Base-by-base conservation (phyloP, 352 stramenopile species). In the Phytopythium litorale region DNA sequence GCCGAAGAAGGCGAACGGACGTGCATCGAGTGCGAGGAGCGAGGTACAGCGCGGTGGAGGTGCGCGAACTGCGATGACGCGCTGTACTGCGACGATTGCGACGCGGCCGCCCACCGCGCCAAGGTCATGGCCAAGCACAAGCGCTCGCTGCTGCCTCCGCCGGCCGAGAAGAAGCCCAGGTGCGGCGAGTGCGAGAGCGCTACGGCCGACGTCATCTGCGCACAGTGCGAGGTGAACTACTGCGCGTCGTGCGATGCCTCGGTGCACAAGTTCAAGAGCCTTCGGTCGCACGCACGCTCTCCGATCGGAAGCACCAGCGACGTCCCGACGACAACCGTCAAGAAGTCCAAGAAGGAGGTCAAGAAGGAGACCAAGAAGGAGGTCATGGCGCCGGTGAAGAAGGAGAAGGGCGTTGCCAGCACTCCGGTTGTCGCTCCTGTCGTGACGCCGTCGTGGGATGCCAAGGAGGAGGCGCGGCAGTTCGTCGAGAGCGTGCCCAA, bases 241-340 rank as follows among this genome's bases (percentile, higher is more conserved):
- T 92, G 83, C 64, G 58, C 42, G 3, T 60, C 64, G 15, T 92
- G 83, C 37, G 78, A 92, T 57, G 70, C 69, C 0, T 85, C 66
- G 19, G 77, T 92, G 25, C 83, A 92, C 58, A 75, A 84, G 57
- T 92, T 91, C 43, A 92, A 91, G 70, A 89, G 77, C 45, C 70
- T 91, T 51, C 70, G 67, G 3, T 79, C 67, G 48, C 83, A 92
- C 59, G 64, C 42, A 13, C 78, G 82, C 13, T 62, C 65, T 1
- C 13, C 60, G 9, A 19, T 78, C 13, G n/a, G 9, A 49, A 37
- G 56, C 3, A 28, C 37, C 4, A 21, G n/a, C 13, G 42, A 50
- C 43, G 53, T 60, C 21, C 11, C 25, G 65, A 64, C 65, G 30
- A 62, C 45, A 45, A 50, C 60, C 21, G 16, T 28, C 63, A 64